Base-by-base conservation (phyloP, 2,329 filamentous ascomycete species). In the Pezicula neosporulosa region DNA sequence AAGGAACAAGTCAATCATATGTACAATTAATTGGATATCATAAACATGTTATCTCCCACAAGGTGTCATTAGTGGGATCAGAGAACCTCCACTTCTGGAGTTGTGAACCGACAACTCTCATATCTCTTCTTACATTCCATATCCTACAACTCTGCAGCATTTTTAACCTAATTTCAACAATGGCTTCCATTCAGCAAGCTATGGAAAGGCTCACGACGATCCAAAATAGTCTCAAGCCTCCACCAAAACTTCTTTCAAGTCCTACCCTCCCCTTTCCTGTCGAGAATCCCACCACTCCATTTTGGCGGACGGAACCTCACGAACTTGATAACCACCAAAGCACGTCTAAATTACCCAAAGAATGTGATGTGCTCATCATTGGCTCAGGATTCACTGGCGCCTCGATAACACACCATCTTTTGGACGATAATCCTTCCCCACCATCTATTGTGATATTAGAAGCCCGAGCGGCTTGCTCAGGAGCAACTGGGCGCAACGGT, bases 401-500 rank as follows among this genome's bases (percentile, higher is more conserved):
- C 6, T 38, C 45, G 4, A 56, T 47, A 6, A 54, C 57, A 3
- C 56, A 57, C 27, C 52, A 60, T 46, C 48, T 74, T 2, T 51
- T 69, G 15, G 64, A 63, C 4, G 60, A 61, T 21, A 50, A 55
- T 21, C 57, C 19, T 3, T 47, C 19, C 43, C 52, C 33, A 50
- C 56, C 8, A 8, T 67, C 63, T 0, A 67, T 72, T 21, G 55
- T 68, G 1, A 66, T 73, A 16, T 56, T 74, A 0, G 71, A 74
- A 53, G 71, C 70, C 2, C 58, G 71, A 13, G 60, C 68, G 50
- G 65, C 64, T 2, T 73, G 70, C 49, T 75, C 70, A 15, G 72
- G 72, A 4, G 72, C 72, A 4, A 74, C 72, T 4, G 72, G 71
- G 4, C 66, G 72, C 13, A 75, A 75, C 57, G 72, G 72, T 42